phyloP scores from a whole-genome alignment of 2,329 filamentous ascomycete species.

The Fusarium sp. region DNA sequence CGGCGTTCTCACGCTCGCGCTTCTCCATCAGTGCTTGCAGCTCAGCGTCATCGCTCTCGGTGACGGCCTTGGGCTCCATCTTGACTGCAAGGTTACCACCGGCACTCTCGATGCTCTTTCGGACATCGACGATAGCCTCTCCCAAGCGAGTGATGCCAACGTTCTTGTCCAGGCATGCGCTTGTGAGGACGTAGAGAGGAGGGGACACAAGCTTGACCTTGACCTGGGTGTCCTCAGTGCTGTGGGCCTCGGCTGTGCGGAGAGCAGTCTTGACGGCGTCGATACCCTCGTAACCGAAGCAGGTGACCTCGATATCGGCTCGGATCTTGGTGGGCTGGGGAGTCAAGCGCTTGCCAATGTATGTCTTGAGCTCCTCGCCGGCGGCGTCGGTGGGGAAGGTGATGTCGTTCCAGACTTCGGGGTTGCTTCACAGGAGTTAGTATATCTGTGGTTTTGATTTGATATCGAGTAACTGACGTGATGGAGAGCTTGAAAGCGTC shows the following conservation, averaged over 20 bases:
- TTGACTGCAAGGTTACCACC: slow-evolving; percentile 88
- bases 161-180: slow-evolving; percentile 93
- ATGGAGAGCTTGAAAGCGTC: slow-evolving; percentile 99
- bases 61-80: slow-evolving; percentile 99
- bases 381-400: slow-evolving; percentile 87
- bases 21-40: slow-evolving; percentile 99
- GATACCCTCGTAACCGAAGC: slow-evolving; percentile 96
- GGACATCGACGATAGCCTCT: slow-evolving; percentile 89
- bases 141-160: slow-evolving; percentile 86
- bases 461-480: slow-evolving; percentile 69
- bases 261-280: slow-evolving; percentile 96
- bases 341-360: slow-evolving; percentile 96
- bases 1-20: slow-evolving; percentile 95
- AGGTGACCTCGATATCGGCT: slow-evolving; percentile 96
- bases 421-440: slow-evolving; percentile 71
- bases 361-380: slow-evolving; percentile 89
- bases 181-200: slow-evolving; percentile 95
- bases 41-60: slow-evolving; percentile 97
- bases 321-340: slow-evolving; percentile 99
- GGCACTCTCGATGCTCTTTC: slow-evolving; percentile 79
- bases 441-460: not conserved
- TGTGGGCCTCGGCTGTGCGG: slow-evolving; percentile 89
- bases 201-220: slow-evolving; percentile 99
- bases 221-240: slow-evolving; percentile 92
- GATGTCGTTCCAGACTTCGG: slow-evolving; percentile 95